Percentiles rank a stretch among this genome's conserved stretches.
These are phyloP conservation scores for Russula earlei DNA, from an alignment of 768 basidiomycete genomes.

Conservation along the genomic window DNA sequence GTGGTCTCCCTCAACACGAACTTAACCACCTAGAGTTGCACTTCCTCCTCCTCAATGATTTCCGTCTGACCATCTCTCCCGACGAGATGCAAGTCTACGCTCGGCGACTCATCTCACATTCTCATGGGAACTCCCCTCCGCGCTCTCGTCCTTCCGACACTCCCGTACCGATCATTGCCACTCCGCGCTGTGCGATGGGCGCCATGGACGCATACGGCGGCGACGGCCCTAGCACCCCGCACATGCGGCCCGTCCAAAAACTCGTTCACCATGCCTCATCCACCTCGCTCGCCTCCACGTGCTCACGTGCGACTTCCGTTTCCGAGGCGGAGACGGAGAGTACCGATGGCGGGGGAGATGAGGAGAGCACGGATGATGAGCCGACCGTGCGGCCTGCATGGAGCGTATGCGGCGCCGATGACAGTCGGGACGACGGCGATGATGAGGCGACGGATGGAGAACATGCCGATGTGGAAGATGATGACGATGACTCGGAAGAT, in stretches of 20 bases:
- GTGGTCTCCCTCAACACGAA: slow-evolving; percentile 85
- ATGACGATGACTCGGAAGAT: slow-evolving; percentile 9
- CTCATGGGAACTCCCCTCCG: slow-evolving; percentile 28
- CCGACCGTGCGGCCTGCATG: slow-evolving; percentile 58
- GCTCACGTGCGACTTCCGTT: slow-evolving; percentile 24
- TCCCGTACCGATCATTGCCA: slow-evolving; percentile 13
- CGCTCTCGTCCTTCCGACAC: background rate
- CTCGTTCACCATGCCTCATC: slow-evolving; percentile 17
- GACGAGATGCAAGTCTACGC: slow-evolving; percentile 95
- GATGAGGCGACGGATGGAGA: slow-evolving; percentile 10
- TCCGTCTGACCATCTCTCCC: slow-evolving; percentile 74
- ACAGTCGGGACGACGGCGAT: slow-evolving; percentile 8
- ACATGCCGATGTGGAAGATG: slow-evolving; percentile 5
- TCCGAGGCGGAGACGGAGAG: slow-evolving; percentile 34
- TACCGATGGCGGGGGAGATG: slow-evolving; percentile 23
- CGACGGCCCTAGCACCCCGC: slow-evolving; percentile 19
- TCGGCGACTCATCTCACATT: slow-evolving; percentile 75
- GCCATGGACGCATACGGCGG: slow-evolving; percentile 33
- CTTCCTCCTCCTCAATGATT: slow-evolving; percentile 94
- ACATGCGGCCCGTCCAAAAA: slow-evolving; percentile 10
- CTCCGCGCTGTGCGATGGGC: slow-evolving; percentile 36
- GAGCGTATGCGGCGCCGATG: slow-evolving; percentile 11
- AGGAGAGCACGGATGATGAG: slow-evolving; percentile 65
- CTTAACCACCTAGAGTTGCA: slow-evolving; percentile 97
- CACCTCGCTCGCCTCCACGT: slow-evolving; percentile 22